Base-by-base conservation (phyloP, 2,329 filamentous ascomycete species). In the Trichoderma afroharzianum region DNA sequence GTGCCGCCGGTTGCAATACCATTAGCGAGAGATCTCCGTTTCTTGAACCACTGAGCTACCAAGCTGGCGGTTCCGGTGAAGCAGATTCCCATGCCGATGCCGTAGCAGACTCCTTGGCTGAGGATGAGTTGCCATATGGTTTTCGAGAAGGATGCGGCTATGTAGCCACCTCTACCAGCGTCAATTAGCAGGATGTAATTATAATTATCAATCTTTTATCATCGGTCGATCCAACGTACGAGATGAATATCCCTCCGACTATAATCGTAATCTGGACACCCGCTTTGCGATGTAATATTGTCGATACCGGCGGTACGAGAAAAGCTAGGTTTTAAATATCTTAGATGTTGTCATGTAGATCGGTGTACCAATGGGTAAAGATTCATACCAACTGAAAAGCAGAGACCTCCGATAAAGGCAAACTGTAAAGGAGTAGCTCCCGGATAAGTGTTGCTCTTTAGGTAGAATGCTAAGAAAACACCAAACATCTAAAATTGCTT, bases 41-140 rank as follows among this genome's bases (percentile, higher is more conserved):
- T 90, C 9, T 85, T 87, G 77, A 95, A 95, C 91, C 92, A 94
- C 78, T 94, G 92, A 3, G 92, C 87, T 0, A 92, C 84, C 8
- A 94, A 87, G 33, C 88, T 88, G 3, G 92, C 90, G 6, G 85
- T 88, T 1, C 88, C 88, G 0, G 92, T 92, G 77, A 94, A 95
- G 9, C 91, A 83, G 71, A 95, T 91, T 0, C 93, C 93, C 86
- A 95, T 91, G 3, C 92, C 93, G 26, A 91, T 79, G 18, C 93
- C 93, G 74, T 95, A 95, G 68, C 90, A 88, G 2, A 95, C 77
- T 4, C 93, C 93, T 78, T 95, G 93, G 7, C 86, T 88, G 0
- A 95, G 85, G 70, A 94, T 90, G 1, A 96, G 85, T 36, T 95
- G 92, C 91, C 92, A 95, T 14, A 69, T 69, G 69, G 93, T 90